Conservation (phyloP, 192 early-diverging fungal species). For the Coemansia sp. region DNA sequence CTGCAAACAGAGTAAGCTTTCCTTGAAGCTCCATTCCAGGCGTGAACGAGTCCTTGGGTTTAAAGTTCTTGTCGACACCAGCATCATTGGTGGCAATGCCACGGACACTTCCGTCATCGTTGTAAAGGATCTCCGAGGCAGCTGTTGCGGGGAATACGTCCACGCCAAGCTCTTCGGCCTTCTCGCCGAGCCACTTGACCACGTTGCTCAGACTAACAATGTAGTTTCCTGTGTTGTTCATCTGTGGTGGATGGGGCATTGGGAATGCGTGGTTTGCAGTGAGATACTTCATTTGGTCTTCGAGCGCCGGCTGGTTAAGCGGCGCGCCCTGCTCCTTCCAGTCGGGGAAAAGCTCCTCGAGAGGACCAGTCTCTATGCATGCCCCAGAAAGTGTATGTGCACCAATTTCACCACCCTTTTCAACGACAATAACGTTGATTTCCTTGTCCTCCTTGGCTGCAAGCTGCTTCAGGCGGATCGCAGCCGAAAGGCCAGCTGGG, state of each 20-base stretch:
- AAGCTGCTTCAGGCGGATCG: conserved; percentile 90
- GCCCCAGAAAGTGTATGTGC: conserved; percentile 95
- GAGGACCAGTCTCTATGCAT: conserved; percentile 85
- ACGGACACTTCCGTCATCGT: conserved; percentile 85
- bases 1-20: conserved; percentile 92
- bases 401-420: conserved; percentile 93
- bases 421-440: conserved; percentile 83
- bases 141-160: conserved; percentile 93
- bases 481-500: conserved; percentile 91
- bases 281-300: conserved; percentile 84
- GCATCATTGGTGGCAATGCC: conserved; percentile 96
- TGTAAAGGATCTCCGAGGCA: conserved; percentile 89
- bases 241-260: conserved; percentile 86
- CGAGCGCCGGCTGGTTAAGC: conserved; percentile 76
- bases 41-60: conserved; percentile 88
- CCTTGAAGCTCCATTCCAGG: conserved; percentile 94
- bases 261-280: conserved; percentile 77
- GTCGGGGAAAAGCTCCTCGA: conserved; percentile 95
- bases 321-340: conserved; percentile 97
- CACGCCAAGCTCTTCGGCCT: conserved; percentile 93
- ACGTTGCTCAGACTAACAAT: conserved; percentile 94
- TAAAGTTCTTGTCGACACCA: conserved; percentile 83
- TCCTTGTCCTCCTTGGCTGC: conserved; percentile 80
- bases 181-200: conserved; percentile 93
- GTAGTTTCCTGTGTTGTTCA: conserved; percentile 97